These are phyloP conservation scores for Backusella australiensis DNA, from an alignment of 192 early-diverging fungal genomes.

Conservation along the genomic window DNA sequence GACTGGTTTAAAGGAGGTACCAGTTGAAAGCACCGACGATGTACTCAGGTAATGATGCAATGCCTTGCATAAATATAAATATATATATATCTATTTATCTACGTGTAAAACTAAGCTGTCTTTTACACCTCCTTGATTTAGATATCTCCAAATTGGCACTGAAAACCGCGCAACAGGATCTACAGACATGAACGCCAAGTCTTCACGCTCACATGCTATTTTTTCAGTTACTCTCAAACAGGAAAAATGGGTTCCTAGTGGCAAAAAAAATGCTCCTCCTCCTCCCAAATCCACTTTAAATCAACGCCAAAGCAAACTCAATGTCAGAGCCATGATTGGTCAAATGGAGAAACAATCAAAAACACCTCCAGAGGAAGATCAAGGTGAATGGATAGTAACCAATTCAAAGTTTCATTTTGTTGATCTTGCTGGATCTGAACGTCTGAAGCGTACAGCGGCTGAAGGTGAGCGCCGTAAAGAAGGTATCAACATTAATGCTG, in stretches of 20 bases:
- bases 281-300: conserved; percentile 1
- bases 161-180: conserved; percentile 83
- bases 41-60: conserved; percentile 58
- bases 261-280: neutral
- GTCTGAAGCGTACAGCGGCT: conserved; percentile 90
- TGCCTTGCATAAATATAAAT: neutral
- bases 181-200: conserved; percentile 96
- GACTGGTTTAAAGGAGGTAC: conserved; percentile 78
- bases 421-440: conserved; percentile 96
- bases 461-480: conserved; percentile 92
- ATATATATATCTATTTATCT: neutral
- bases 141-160: conserved; percentile 65
- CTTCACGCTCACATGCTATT: conserved; percentile 95
- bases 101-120: neutral
- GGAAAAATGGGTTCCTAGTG: conserved; percentile 48
- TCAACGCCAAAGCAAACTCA: conserved; percentile 13
- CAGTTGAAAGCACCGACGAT: conserved; percentile 64
- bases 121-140: conserved; percentile 11
- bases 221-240: conserved; percentile 90
- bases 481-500: conserved; percentile 97
- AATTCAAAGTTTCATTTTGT: conserved; percentile 98
- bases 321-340: conserved; percentile 28
- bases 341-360: conserved; percentile 32
- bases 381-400: conserved; percentile 56
- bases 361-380: conserved; percentile 21